Percentiles rank a stretch among this genome's conserved stretches.
These are phyloP conservation scores for Suillus subluteus DNA, from an alignment of 768 basidiomycete genomes.

Conservation along the genomic window DNA sequence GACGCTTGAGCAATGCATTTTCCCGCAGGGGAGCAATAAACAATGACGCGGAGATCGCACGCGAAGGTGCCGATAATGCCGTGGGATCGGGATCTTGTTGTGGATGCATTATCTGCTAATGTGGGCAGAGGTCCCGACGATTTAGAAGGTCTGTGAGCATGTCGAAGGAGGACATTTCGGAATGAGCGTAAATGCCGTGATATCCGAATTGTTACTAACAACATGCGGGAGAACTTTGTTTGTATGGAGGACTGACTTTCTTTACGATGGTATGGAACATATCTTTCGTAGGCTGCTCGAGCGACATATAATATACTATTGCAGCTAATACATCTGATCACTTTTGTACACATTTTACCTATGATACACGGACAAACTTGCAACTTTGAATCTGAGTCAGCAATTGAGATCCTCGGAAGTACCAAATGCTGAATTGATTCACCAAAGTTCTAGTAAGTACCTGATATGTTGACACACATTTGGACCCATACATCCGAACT, in stretches of 20 bases:
- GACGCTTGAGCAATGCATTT: constrained; percentile 34
- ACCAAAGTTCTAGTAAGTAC: no score
- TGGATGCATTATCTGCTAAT: constrained; percentile 44
- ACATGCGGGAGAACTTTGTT: neutral
- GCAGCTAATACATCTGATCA: constrained; percentile 5
- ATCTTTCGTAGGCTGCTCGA: neutral
- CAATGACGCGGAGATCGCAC: constrained; percentile 17
- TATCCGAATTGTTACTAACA: neutral
- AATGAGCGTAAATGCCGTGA: no score
- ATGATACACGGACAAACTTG: no score
- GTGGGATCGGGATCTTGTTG: constrained; percentile 39
- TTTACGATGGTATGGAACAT: constrained; percentile 3
- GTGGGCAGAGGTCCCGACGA: neutral
- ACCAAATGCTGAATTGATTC: neutral
- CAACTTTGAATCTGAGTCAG: no score
- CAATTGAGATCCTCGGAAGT: no score
- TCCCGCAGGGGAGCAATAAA: constrained; percentile 22
- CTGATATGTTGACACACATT: no score
- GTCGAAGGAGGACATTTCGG: neutral
- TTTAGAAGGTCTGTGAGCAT: neutral
- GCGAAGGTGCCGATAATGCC: constrained; percentile 22
- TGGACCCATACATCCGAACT: neutral
- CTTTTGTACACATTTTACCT: neutral
- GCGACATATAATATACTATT: constrained; percentile 7
- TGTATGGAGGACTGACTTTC: neutral